Base-by-base conservation (phyloP, 192 early-diverging fungal species). In the Rhizophagus clarus region DNA sequence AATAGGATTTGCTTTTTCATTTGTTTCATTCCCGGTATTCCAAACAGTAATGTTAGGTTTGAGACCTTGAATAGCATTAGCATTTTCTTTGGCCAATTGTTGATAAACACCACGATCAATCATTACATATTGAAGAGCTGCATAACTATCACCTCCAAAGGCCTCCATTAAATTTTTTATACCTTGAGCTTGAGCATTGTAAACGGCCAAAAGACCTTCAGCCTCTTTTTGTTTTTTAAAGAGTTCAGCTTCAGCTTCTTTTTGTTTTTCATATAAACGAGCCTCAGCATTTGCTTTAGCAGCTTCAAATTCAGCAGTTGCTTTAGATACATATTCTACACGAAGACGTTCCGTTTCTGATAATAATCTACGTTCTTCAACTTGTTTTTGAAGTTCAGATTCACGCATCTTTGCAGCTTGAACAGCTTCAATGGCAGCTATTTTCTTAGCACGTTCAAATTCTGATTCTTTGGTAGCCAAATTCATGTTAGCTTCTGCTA, bases 31-130 rank as follows among this genome's bases (percentile, higher is more conserved):
- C 7, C 51, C 51, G 2, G 51, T 56, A 80, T 88, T 88, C 88
- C 88, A 88, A 2, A 88, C 86, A 17, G 85, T 84, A 71, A 88
- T 88, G 77, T 88, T 88, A 70, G 88, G 88, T 17, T 89, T 73
- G 42, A 88, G 82, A 22, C 88, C 88, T 45, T 83, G 76, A 66
- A 88, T 83, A 14, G 88, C 88, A 47, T 85, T 83, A 64, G 88
- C 88, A 79, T 89, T 89, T 56, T 82, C 66, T 32, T 82, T 80
- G 45, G 88, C 88, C 37, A 89, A 79, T 6, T 88, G 87, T 49
- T 84, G 80, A 75, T 81, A 89, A 72, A 86, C 68, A 66, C 88
- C 88, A 31, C 81, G 66, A 49, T 89, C 88, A 71, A 89, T 63
- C 88, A 89, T 89, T 45, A 90, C 34, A 73, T 88, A 90, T 61